Evolutionary conservation across 2,329 filamentous ascomycete species (phyloP).

Genomic region (Grosmannia penicillata): DNA sequence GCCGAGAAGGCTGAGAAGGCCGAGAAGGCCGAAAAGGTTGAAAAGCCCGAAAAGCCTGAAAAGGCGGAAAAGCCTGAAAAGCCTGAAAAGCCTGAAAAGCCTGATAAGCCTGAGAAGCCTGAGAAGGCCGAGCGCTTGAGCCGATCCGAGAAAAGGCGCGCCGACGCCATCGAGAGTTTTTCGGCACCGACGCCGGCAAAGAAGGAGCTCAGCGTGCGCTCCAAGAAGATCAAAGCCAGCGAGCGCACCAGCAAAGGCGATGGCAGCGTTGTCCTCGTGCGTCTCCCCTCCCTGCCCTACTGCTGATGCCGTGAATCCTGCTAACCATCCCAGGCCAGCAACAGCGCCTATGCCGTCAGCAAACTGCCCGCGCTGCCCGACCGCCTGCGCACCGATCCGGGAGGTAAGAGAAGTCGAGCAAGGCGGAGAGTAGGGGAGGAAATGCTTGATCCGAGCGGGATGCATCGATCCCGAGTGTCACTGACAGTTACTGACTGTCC

Average conservation of each 20-base stretch:
- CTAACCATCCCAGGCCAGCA: conserved; percentile 48
- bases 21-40: no score
- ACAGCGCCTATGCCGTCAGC: conserved; percentile 70
- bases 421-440: no score
- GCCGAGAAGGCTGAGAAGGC: no score
- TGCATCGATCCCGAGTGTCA: no score
- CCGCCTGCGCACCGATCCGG: conserved; percentile 50
- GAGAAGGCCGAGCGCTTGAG: no score
- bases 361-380: conserved; percentile 74
- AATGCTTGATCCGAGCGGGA: no score
- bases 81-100: no score
- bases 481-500: conserved; percentile 3
- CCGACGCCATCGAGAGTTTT: conserved; percentile 28
- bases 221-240: conserved; percentile 46
- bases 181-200: conserved; percentile 17
- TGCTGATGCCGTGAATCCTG: conserved; percentile 1
- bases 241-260: conserved; percentile 54
- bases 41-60: no score
- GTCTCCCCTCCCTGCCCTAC: not conserved
- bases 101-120: no score
- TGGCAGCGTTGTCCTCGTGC: conserved; percentile 49
- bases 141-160: no score
- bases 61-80: no score
- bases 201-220: conserved; percentile 43
- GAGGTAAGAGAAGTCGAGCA: conserved; percentile 35